Conservation (phyloP, 345 rosid genomes). For the Geranium brycei region DNA sequence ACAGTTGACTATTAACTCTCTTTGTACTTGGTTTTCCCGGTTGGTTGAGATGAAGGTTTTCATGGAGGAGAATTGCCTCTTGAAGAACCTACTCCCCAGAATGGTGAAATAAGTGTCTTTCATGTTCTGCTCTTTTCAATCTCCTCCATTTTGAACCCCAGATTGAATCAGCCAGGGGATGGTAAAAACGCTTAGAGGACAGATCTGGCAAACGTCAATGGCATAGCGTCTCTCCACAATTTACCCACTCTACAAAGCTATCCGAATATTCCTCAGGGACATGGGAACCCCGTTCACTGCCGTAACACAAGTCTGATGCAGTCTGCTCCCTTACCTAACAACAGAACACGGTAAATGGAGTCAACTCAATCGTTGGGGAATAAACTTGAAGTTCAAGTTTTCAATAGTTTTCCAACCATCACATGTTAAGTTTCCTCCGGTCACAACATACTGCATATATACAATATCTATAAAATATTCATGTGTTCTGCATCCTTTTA, state of each 20-base stretch:
- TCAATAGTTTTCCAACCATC: no score
- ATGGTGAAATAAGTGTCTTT: neutral
- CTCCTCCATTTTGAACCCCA: neutral
- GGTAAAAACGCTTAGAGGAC: neutral
- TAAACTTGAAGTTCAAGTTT: neutral
- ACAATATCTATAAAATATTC: no score
- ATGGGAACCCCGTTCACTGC: conserved; percentile 15
- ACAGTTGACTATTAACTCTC: conserved; percentile 35
- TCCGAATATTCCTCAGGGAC: conserved; percentile 53
- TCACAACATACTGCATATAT: no score
- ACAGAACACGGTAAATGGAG: conserved; percentile 8
- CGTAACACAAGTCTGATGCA: conserved; percentile 27
- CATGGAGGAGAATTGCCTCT: conserved; percentile 4
- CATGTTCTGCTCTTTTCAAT: conserved; percentile 3
- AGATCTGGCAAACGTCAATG: conserved; percentile 25
- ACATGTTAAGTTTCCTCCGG: no score
- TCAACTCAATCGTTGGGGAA: no score
- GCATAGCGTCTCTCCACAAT: conserved; percentile 61
- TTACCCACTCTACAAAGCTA: conserved; percentile 77
- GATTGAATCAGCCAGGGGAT: neutral
- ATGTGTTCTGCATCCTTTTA: no score
- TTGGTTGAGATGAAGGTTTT: conserved; percentile 8
- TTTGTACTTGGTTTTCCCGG: conserved; percentile 16
- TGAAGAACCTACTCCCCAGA: neutral
- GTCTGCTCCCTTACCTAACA: conserved; percentile 46